phyloP scores from a whole-genome alignment of 2,329 filamentous ascomycete species.

The Cladosporium austrohemisphaericum region DNA sequence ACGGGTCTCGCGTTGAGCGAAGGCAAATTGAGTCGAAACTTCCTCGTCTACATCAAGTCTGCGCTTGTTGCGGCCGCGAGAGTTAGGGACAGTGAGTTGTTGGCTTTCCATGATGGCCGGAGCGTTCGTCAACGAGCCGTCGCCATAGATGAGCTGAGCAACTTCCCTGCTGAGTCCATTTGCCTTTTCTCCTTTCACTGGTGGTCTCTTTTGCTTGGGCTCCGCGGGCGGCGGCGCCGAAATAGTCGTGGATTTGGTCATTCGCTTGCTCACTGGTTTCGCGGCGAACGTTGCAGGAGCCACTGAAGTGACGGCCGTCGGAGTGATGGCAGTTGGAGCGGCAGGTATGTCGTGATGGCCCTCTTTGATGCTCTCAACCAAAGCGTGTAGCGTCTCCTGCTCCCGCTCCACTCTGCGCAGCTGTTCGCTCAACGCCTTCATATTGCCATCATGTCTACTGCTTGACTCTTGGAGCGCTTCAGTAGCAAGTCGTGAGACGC shows the following conservation, averaged over 20 bases:
- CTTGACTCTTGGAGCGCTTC: background rate
- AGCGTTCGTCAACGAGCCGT: slow-evolving; percentile 1
- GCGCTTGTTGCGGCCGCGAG: background rate
- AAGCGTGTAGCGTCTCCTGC: background rate
- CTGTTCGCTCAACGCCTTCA: background rate
- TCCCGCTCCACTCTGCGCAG: background rate
- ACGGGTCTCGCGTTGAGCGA: background rate
- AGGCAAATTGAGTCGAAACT: background rate
- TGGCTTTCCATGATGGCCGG: background rate
- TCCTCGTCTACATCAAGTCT: background rate
- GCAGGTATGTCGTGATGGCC: too few relatives aligned
- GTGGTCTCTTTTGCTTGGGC: background rate
- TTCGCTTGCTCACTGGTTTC: too few relatives aligned
- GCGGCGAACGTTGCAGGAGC: too few relatives aligned
- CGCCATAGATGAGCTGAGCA: background rate
- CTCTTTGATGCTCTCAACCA: background rate
- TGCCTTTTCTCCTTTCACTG: background rate
- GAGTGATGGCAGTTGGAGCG: too few relatives aligned
- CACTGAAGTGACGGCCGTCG: too few relatives aligned
- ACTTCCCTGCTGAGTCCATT: background rate
- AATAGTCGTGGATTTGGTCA: too few relatives aligned
- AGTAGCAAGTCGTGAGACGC: background rate
- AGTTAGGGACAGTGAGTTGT: background rate
- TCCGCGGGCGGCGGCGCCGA: background rate
- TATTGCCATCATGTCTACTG: background rate